Base-by-base conservation (phyloP, 495 filamentous ascomycete genomes). In the Oidiodendron maius region DNA sequence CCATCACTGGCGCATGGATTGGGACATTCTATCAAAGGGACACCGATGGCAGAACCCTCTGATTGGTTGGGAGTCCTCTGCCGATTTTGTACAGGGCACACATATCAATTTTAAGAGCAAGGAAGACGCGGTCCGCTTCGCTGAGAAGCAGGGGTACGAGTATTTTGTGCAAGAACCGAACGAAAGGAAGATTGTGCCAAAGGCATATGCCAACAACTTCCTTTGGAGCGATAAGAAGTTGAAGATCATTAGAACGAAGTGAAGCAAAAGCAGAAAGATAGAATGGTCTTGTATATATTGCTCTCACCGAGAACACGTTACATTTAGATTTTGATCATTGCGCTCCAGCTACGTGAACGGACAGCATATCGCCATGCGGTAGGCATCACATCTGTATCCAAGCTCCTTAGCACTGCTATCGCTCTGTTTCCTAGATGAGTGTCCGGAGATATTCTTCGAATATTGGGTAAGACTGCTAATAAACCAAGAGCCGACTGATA, bases 81-180 rank as follows among this genome's bases (percentile, higher is more conserved):
- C 78, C 17, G 93, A 99, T 68, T 72, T 73, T 56, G 85, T 97
- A 86, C 89, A 99, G 64, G 91, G 89, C 58, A 93, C 89, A 49
- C 75, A 86, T 64, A 64, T 99, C 49, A 82, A 81, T 62, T 99
- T 99, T 78, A 87, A 86, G 68, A 75, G 72, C 43, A 97, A 95
- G 76, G 91, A 99, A 64, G 91, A 95, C 59, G 93, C 93, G 53
- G 91, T 99, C 55, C 65, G 72, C 15, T 99, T 99, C 60, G 93
- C 93, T 16, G 84, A 96, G 72, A 99, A 96, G 77, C 94, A 99
- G 63, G 93, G 94, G 28, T 99, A 97, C 62, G 91, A 97, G 61
- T 99, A 96, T 67, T 96, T 95, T 67, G 88, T 97, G 17, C 93
- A 97, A 72, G 93, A 97, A 70, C 91, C 91, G 4, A 96, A 96